These are phyloP conservation scores for Aspergillus coremiiformis DNA, from an alignment of 495 filamentous ascomycete genomes.

Conservation along the genomic window DNA sequence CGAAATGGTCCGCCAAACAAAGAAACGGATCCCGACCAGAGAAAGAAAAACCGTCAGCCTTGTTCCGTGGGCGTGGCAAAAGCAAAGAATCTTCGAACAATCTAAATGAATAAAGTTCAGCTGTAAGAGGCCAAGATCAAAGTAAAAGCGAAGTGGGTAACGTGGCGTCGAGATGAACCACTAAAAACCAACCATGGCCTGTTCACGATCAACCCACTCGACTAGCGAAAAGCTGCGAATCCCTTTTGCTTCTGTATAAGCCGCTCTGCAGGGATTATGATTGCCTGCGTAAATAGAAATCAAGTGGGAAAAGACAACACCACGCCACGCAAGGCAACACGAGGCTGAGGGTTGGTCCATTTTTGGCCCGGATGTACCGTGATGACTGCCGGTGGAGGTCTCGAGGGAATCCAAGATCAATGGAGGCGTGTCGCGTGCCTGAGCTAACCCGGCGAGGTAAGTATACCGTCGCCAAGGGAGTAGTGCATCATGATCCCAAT, in stretches of 20 bases:
- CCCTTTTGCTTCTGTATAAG: background rate
- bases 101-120: constrained; percentile 6
- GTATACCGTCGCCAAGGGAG: background rate
- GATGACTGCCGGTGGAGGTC: constrained; percentile 1
- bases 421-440: constrained; percentile 9
- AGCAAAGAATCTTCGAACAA: background rate
- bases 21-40: background rate
- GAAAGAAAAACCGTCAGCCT: background rate
- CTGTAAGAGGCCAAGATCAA: background rate
- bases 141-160: constrained; percentile 1
- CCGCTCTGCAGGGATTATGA: background rate
- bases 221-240: background rate
- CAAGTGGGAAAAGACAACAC: constrained; percentile 2
- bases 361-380: constrained; percentile 9
- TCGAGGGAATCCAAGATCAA: constrained; percentile 1
- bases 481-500: background rate
- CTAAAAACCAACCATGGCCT: background rate
- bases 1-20: background rate
- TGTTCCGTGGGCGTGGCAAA: constrained; percentile 3
- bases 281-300: background rate
- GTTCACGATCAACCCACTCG: background rate
- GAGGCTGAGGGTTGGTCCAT: background rate
- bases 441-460: constrained; percentile 3
- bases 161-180: constrained; percentile 3
- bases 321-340: constrained; percentile 4